phyloP scores from a whole-genome alignment of 2,329 filamentous ascomycete species.

The Boeremia lycopersici region DNA sequence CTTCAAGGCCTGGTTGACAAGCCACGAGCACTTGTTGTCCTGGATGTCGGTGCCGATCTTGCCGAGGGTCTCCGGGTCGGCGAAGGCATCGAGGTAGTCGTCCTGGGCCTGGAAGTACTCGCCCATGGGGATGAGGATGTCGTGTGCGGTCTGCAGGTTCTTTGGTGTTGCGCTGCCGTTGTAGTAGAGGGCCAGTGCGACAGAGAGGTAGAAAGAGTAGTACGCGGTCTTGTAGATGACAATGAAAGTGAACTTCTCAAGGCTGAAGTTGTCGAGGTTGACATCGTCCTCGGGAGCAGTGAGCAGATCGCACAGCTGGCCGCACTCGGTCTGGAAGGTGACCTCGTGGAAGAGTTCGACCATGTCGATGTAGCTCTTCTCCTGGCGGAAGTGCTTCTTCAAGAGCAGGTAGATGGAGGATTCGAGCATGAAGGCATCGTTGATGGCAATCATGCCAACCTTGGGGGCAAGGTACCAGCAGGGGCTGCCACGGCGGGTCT shows the following conservation, averaged over 20 bases:
- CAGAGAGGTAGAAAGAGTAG: constrained; percentile 98
- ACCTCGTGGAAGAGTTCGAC: constrained; percentile 96
- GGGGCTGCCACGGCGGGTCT: constrained; percentile 90
- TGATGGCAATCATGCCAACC: constrained; percentile 96
- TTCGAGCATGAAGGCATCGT: constrained; percentile 97
- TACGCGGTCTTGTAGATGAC: constrained; percentile 99
- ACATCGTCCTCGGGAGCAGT: constrained; percentile 94
- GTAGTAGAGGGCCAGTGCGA: constrained; percentile 87
- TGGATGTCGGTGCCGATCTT: constrained; percentile 99
- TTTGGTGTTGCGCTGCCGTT: constrained; percentile 81
- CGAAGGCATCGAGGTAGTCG: constrained; percentile 98
- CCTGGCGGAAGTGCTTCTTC: constrained; percentile 89
- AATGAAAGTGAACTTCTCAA: constrained; percentile 96
- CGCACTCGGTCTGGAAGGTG: constrained; percentile 91
- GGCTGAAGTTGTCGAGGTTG: constrained; percentile 91
- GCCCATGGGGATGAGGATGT: constrained; percentile 94
- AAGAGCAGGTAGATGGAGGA: constrained; percentile 86
- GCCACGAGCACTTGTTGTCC: constrained; percentile 99
- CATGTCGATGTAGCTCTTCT: constrained; percentile 87
- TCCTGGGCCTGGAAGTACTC: constrained; percentile 99
- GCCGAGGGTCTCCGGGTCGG: constrained; percentile 87
- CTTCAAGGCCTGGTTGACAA: constrained; percentile 91
- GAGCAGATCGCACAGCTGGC: constrained; percentile 91
- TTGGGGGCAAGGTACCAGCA: constrained; percentile 94
- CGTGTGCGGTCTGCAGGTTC: constrained; percentile 87